A percentile compares a stretch with the other conserved stretches of the same genome.
These are phyloP conservation scores for Kokia cookei DNA, from an alignment of 441 rosid species.

Conservation along the genomic window DNA sequence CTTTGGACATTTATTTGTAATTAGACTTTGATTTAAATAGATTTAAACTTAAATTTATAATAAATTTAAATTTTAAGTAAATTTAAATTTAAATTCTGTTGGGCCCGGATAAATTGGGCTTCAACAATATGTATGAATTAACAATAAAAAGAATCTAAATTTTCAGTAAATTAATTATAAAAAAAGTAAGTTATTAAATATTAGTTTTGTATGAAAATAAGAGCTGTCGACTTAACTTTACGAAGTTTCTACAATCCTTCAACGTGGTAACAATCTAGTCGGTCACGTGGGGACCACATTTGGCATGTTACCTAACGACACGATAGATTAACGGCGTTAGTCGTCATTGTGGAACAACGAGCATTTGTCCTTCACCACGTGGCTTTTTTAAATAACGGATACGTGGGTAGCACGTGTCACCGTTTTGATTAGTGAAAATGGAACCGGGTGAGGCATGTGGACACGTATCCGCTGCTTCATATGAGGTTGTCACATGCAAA, in stretches of 20 bases:
- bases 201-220: too few species aligned
- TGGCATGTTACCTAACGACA: constrained; percentile 31
- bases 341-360: constrained; percentile 17
- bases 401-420: not conserved
- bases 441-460: not conserved
- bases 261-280: constrained; percentile 15
- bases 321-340: constrained; percentile 28
- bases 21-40: too few species aligned
- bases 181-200: too few species aligned
- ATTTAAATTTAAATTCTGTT: too few species aligned
- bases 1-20: too few species aligned
- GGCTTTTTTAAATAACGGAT: not conserved
- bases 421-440: not conserved
- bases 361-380: constrained; percentile 4
- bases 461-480: constrained; percentile 1
- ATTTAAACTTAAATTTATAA: too few species aligned
- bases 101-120: too few species aligned
- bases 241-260: not conserved
- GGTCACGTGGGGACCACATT: not conserved
- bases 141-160: too few species aligned
- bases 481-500: not conserved
- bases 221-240: not conserved
- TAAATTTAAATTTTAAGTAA: too few species aligned
- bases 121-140: too few species aligned
- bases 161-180: too few species aligned